Conservation (phyloP, 2,329 filamentous ascomycete species). For the Paecilomyces formosus region DNA sequence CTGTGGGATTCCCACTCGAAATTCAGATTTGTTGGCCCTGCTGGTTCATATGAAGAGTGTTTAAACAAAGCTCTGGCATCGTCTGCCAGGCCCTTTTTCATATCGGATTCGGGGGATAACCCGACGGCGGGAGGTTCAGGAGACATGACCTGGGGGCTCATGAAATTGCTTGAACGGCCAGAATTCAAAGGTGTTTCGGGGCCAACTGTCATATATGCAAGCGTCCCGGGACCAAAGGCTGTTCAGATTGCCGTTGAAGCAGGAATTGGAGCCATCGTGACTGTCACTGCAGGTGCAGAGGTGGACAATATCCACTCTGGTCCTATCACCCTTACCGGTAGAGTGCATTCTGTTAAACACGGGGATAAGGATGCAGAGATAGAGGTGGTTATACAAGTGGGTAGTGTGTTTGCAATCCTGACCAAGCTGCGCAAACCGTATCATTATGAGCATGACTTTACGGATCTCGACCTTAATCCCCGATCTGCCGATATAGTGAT, state of each 20-base stretch:
- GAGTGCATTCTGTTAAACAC: slow-evolving; percentile 43
- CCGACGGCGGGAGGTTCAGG: slow-evolving; percentile 49
- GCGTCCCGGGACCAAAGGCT: slow-evolving; percentile 42
- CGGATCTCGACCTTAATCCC: slow-evolving; percentile 39
- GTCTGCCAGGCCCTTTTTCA: slow-evolving; percentile 41
- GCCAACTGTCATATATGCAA: slow-evolving; percentile 46
- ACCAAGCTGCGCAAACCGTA: slow-evolving; percentile 49
- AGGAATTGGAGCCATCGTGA: slow-evolving; percentile 41
- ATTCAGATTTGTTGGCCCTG: slow-evolving; percentile 48
- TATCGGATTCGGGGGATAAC: slow-evolving; percentile 51
- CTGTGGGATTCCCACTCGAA: slow-evolving; percentile 44
- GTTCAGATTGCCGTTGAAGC: slow-evolving; percentile 36
- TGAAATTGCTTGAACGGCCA: slow-evolving; percentile 36
- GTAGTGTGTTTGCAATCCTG: slow-evolving; percentile 45
- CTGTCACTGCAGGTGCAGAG: slow-evolving; percentile 45
- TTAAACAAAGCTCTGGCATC: slow-evolving; percentile 39
- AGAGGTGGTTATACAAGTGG: slow-evolving; percentile 46
- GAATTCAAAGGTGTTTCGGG: slow-evolving; percentile 36
- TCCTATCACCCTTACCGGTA: slow-evolving; percentile 45
- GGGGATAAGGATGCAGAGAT: slow-evolving; percentile 42
- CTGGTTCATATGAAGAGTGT: slow-evolving; percentile 41
- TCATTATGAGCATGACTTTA: slow-evolving; percentile 47
- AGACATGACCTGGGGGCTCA: slow-evolving; percentile 47
- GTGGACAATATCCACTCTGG: slow-evolving; percentile 43
- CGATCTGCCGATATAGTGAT: slow-evolving; percentile 44